Evolutionary conservation across 2,329 filamentous ascomycete genomes (phyloP).

Genomic region (Fusarium odoratissimum): DNA sequence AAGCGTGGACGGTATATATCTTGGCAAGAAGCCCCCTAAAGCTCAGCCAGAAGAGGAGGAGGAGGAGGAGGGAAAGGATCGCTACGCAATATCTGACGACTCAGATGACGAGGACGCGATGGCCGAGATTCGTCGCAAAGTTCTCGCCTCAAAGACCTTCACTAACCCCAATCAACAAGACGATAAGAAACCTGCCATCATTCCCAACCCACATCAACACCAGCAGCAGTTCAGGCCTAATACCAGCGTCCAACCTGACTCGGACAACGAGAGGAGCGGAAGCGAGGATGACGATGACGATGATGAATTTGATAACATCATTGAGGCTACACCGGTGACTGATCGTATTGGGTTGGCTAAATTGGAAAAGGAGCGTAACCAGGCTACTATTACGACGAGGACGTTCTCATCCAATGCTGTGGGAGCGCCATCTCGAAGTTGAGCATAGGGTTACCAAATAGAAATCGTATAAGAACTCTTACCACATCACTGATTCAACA

Average conservation of each 20-base stretch:
- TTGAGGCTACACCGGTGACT: conserved; percentile 88
- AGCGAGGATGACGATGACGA: conserved; percentile 62
- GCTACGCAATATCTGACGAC: conserved; percentile 81
- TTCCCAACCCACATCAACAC: conserved; percentile 64
- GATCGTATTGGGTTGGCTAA: conserved; percentile 78
- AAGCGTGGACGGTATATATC: conserved; percentile 68
- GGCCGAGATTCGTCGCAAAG: conserved; percentile 89
- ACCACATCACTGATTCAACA: background rate
- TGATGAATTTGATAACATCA: conserved; percentile 92
- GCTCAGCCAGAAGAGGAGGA: conserved; percentile 53
- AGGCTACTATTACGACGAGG: conserved; percentile 59
- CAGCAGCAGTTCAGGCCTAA: conserved; percentile 64
- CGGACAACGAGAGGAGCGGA: conserved; percentile 66
- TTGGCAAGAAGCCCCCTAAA: conserved; percentile 63
- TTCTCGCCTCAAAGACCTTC: conserved; percentile 93
- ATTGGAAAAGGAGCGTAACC: conserved; percentile 66
- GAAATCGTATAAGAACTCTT: background rate
- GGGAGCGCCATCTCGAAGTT: conserved; percentile 62
- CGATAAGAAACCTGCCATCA: conserved; percentile 71
- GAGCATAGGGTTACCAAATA: conserved; percentile 5
- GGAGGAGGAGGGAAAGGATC: conserved; percentile 67
- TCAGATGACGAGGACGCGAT: conserved; percentile 86
- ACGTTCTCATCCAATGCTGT: conserved; percentile 63
- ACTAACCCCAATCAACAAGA: conserved; percentile 56
- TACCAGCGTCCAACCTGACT: conserved; percentile 77